Conservation (phyloP, 2,329 filamentous ascomycete genomes). For the Aspergillus sp. region DNA sequence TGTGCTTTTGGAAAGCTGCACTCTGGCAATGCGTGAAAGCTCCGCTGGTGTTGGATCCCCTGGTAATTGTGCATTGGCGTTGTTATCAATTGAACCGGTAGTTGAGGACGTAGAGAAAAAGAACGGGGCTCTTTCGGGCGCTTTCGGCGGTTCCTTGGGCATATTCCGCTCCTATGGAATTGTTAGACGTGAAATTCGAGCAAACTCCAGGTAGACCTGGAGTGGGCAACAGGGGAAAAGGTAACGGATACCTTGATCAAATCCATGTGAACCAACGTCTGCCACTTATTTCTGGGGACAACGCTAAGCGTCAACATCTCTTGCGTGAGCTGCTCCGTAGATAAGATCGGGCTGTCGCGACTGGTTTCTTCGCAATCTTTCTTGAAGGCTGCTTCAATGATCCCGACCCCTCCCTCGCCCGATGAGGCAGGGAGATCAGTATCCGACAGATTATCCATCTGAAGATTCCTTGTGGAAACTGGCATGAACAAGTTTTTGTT, state of each 20-base stretch:
- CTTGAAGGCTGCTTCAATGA: constrained; percentile 75
- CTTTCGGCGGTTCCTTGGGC: constrained; percentile 86
- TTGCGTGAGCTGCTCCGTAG: constrained; percentile 73
- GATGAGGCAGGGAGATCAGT: constrained; percentile 72
- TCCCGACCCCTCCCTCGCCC: constrained; percentile 73
- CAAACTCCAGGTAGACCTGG: neutral
- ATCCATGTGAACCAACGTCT: constrained; percentile 89
- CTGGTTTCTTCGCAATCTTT: constrained; percentile 50
- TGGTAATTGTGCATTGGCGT: constrained; percentile 27
- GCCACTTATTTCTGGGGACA: constrained; percentile 88
- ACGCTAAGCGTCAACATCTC: constrained; percentile 87
- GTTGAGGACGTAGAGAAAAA: constrained; percentile 65
- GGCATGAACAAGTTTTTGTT: constrained; percentile 91
- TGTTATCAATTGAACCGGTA: constrained; percentile 24
- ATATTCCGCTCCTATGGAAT: constrained; percentile 75
- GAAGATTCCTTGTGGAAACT: constrained; percentile 80
- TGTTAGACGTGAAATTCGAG: constrained; percentile 10
- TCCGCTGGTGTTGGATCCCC: constrained; percentile 44
- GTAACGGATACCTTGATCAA: constrained; percentile 61
- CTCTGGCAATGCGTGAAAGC: constrained; percentile 67
- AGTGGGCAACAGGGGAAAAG: neutral
- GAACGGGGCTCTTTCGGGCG: constrained; percentile 91
- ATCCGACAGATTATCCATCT: constrained; percentile 68
- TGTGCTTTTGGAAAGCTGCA: constrained; percentile 50
- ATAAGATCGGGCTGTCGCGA: constrained; percentile 54